Conservation (phyloP, 768 basidiomycete genomes). For the Austroboletus eburneus region DNA sequence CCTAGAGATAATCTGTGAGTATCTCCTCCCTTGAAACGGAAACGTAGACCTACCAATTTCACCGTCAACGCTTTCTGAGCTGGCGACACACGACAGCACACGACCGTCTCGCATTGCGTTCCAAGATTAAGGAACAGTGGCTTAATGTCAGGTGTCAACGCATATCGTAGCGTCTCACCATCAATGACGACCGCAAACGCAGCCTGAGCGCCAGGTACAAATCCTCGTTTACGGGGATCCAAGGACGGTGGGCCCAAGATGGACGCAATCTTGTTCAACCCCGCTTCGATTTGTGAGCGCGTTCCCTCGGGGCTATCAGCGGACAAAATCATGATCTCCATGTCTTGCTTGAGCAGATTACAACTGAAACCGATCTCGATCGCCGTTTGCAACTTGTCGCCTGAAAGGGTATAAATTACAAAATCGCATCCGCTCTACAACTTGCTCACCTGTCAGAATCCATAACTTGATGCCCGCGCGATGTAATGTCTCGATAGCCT, state of each 20-base stretch:
- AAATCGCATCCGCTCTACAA: background rate
- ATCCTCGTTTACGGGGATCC: constrained; percentile 60
- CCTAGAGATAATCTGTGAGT: constrained; percentile 39
- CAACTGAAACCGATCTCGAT: constrained; percentile 97
- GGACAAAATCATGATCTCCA: constrained; percentile 97
- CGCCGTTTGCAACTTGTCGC: constrained; percentile 96
- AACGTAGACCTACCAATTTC: constrained; percentile 58
- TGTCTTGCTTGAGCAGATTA: constrained; percentile 88
- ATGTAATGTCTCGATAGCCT: constrained; percentile 89
- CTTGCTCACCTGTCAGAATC: constrained; percentile 80
- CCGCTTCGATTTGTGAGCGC: constrained; percentile 84
- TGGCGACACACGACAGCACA: constrained; percentile 96
- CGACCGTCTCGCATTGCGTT: constrained; percentile 96
- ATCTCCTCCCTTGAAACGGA: background rate
- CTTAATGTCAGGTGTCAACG: constrained; percentile 74
- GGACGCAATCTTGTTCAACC: constrained; percentile 91
- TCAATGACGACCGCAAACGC: constrained; percentile 96
- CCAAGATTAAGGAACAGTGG: constrained; percentile 85
- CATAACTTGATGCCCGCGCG: constrained; percentile 95
- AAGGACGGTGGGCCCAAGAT: constrained; percentile 70
- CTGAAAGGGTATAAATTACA: constrained; percentile 31
- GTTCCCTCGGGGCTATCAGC: constrained; percentile 73
- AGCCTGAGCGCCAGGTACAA: constrained; percentile 58
- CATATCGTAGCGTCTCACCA: constrained; percentile 85
- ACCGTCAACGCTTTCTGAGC: constrained; percentile 98